Base-by-base conservation (phyloP, 2,329 filamentous ascomycete species). In the Diaporthe vexans region DNA sequence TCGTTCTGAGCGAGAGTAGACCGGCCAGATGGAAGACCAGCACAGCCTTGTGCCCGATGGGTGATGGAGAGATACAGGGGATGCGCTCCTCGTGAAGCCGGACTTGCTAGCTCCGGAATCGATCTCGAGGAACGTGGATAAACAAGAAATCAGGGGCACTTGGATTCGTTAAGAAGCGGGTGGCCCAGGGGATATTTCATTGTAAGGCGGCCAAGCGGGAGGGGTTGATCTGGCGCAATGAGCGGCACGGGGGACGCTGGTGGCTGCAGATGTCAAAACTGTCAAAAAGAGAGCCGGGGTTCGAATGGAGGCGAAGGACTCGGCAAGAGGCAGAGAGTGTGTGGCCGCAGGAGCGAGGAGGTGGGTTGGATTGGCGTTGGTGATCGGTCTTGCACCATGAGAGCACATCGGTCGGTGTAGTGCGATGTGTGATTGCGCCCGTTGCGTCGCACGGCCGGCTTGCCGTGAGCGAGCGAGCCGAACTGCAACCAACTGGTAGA, bases 221-320 rank as follows among this genome's bases (percentile, higher is more conserved):
- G 74, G 74, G 72, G 72, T 10, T 59, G 46, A 8, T 17, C 17
- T 51, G 54, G 74, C 24, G 52, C 37, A 46, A 61, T 72, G 67
- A 72, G 68, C 54, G 69, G 61, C 59, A 57, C 29, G 59, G 37
- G 56, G 33, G 70, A 69, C 33, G 72, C 68, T 61, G 74, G 72
- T 74, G 72, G 72, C 74, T 76, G 74, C 74, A 76, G 68, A 65
- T 76, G 68, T 76, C 74, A 76, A 75, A 71, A 19, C 51, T 75
- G 71, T 61, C 74, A 75, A 57, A 73, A 48, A 19, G 26, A 72
- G 69, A 61, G 46, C 57, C 69, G 69, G 58, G 52, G 35, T 70
- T 59, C 67, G 67, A 56, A 56, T 59, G 59, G 52, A 35, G 43
- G 37, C 65, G 57, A 67, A 61, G 58, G 54, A 67, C 48, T 71